These are phyloP conservation scores for Chrysosporium keratinophilum DNA, from an alignment of 2,329 filamentous ascomycete species.

Conservation along the genomic window DNA sequence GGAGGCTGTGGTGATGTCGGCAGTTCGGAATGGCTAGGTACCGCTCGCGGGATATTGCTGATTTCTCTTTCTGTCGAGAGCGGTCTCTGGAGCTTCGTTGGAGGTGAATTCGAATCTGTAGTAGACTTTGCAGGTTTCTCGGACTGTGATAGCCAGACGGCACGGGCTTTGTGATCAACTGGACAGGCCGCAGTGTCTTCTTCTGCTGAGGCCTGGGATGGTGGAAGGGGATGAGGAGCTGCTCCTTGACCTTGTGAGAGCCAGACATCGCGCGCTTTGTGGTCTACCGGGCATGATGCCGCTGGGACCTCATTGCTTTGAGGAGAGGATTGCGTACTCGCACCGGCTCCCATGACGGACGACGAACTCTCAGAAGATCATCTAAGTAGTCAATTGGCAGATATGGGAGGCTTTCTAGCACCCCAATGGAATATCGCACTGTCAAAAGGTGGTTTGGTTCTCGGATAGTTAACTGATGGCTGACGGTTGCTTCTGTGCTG, in stretches of 20 bases:
- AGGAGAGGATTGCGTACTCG: slow-evolving; percentile 26
- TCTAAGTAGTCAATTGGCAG: slow-evolving; percentile 9
- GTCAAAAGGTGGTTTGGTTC: too few relatives aligned
- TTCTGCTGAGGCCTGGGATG: neutral
- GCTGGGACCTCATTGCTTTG: slow-evolving; percentile 21
- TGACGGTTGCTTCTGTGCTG: neutral
- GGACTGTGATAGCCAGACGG: slow-evolving; percentile 58
- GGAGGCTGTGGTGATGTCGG: slow-evolving; percentile 18
- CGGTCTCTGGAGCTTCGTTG: slow-evolving; percentile 27
- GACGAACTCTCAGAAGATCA: slow-evolving; percentile 13
- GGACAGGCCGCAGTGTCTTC: slow-evolving; percentile 52
- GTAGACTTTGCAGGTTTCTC: slow-evolving; percentile 15
- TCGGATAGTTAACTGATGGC: too few relatives aligned
- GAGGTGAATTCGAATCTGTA: slow-evolving; percentile 20
- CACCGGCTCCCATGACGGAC: slow-evolving; percentile 29
- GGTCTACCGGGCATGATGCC: slow-evolving; percentile 72
- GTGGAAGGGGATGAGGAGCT: slow-evolving; percentile 28
- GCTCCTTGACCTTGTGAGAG: slow-evolving; percentile 51
- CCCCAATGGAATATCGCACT: too few relatives aligned
- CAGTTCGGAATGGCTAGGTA: slow-evolving; percentile 18
- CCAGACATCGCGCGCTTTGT: slow-evolving; percentile 81
- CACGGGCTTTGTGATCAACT: slow-evolving; percentile 79
- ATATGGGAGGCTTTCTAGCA: neutral
- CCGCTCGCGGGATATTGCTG: slow-evolving; percentile 65
- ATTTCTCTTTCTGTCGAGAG: slow-evolving; percentile 62